A percentile compares a stretch with the other conserved stretches of the same genome.
Conservation (phyloP, 2,329 filamentous ascomycete genomes). For the Ophiostoma quercus region DNA sequence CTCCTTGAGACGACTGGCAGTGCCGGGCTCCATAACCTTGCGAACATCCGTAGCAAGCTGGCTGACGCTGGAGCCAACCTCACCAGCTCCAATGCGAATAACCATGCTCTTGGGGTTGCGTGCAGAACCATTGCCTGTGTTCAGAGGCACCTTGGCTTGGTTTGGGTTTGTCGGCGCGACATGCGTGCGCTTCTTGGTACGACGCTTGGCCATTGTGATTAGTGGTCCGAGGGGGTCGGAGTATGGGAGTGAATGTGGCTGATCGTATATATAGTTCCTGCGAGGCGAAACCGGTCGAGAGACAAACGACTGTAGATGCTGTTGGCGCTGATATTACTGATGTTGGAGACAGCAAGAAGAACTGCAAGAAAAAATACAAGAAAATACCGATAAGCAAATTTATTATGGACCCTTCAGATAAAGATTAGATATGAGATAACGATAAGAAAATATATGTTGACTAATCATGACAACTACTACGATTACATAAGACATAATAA, state of each 20-base stretch:
- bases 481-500: too few species aligned
- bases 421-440: neutral
- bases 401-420: neutral
- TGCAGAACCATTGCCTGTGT: conserved; percentile 56
- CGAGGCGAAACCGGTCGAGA: neutral
- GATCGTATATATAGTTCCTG: neutral
- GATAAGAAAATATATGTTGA: neutral
- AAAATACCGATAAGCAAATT: conserved; percentile 8
- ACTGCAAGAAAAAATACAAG: conserved; percentile 3
- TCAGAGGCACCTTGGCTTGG: conserved; percentile 47
- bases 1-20: conserved; percentile 83
- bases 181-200: conserved; percentile 87
- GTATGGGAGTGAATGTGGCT: neutral
- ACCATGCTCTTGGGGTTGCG: conserved; percentile 94
- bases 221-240: neutral
- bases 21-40: conserved; percentile 92
- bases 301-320: neutral
- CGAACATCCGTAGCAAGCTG: conserved; percentile 89
- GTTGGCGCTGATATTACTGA: neutral
- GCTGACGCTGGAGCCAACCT: conserved; percentile 85
- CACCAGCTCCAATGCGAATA: conserved; percentile 89
- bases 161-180: conserved; percentile 57
- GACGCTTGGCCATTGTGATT: conserved; percentile 64
- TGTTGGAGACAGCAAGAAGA: neutral
- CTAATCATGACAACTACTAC: too few species aligned